A percentile compares a stretch with the other conserved stretches of the same genome.
Evolutionary conservation across 2,329 filamentous ascomycete genomes (phyloP).

Genomic region (Aureobasidium sp.): DNA sequence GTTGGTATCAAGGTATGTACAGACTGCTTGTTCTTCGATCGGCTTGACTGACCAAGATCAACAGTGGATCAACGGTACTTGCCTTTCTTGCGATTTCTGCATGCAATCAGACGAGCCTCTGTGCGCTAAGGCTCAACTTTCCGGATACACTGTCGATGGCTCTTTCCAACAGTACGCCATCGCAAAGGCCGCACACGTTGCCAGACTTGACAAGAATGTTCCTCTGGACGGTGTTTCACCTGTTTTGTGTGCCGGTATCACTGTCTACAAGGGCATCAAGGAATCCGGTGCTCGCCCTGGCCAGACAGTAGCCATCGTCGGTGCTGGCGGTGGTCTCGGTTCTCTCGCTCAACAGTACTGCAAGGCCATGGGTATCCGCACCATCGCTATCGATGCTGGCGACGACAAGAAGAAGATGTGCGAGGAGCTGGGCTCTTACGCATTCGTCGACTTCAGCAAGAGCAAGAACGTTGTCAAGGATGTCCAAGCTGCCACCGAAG

Average conservation of each 20-base stretch:
- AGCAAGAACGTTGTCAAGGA: constrained; percentile 74
- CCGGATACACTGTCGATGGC: constrained; percentile 88
- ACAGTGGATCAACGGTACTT: constrained; percentile 80
- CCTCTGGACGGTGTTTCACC: constrained; percentile 71
- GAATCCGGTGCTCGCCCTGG: constrained; percentile 69
- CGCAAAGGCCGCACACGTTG: constrained; percentile 78
- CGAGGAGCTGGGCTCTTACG: constrained; percentile 59
- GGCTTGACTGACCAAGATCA: neutral
- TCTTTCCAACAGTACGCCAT: constrained; percentile 90
- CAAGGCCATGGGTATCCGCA: constrained; percentile 76
- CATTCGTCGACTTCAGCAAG: constrained; percentile 73
- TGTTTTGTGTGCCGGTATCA: constrained; percentile 77
- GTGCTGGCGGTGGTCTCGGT: constrained; percentile 77
- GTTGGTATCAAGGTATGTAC: constrained; percentile 61
- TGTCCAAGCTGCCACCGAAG: constrained; percentile 71
- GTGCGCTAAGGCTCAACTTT: constrained; percentile 66
- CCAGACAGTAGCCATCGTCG: constrained; percentile 75
- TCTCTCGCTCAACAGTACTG: constrained; percentile 79
- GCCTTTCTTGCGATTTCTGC: constrained; percentile 78
- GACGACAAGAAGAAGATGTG: constrained; percentile 71
- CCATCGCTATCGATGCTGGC: constrained; percentile 77
- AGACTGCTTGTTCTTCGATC: neutral
- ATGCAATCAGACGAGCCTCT: constrained; percentile 74
- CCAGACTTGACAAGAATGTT: constrained; percentile 70
- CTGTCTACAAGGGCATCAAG: constrained; percentile 87